Percentiles rank a stretch among this genome's conserved stretches.
phyloP scores from a whole-genome alignment of 1,284 basidiomycete genomes.

The Xerocomus amazonicus region DNA sequence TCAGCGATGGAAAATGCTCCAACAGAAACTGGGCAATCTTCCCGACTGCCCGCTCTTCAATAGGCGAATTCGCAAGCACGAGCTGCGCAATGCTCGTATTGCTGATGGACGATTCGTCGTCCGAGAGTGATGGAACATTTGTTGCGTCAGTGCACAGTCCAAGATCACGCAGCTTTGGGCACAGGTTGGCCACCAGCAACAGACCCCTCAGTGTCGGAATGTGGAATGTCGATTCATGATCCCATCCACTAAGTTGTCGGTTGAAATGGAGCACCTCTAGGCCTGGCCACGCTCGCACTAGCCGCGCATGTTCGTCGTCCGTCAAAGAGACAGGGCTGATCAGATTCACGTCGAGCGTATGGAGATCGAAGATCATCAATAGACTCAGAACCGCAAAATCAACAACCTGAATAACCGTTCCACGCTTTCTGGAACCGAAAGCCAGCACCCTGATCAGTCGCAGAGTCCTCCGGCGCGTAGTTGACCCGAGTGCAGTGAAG shows the following conservation, averaged over 20 bases:
- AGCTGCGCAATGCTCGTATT: slow-evolving; percentile 7
- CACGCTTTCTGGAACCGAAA: not conserved
- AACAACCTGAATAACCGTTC: not conserved
- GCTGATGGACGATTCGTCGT: slow-evolving; percentile 1
- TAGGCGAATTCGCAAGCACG: slow-evolving; percentile 3
- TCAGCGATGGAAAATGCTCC: slow-evolving; percentile 5
- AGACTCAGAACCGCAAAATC: slow-evolving; percentile 6
- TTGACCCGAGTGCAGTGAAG: slow-evolving; percentile 7
- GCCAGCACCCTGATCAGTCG: not conserved
- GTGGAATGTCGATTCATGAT: not conserved
- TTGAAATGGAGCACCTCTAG: slow-evolving; percentile 7
- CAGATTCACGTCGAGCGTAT: not conserved
- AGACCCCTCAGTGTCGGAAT: slow-evolving; percentile 14
- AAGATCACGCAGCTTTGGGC: slow-evolving; percentile 9
- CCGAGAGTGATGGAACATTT: slow-evolving; percentile 3
- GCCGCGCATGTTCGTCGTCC: slow-evolving; percentile 11
- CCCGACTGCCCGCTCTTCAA: not conserved
- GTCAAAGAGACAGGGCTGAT: slow-evolving; percentile 6
- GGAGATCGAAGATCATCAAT: slow-evolving; percentile 6
- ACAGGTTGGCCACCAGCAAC: slow-evolving; percentile 11
- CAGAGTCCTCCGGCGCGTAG: slow-evolving; percentile 3
- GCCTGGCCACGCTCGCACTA: slow-evolving; percentile 16
- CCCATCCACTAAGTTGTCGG: not conserved
- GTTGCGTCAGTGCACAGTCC: slow-evolving; percentile 7
- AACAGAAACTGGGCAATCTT: slow-evolving; percentile 5